Base-by-base conservation (phyloP, 177 flowering plant genomes). In the Vitis hybrid region DNA sequence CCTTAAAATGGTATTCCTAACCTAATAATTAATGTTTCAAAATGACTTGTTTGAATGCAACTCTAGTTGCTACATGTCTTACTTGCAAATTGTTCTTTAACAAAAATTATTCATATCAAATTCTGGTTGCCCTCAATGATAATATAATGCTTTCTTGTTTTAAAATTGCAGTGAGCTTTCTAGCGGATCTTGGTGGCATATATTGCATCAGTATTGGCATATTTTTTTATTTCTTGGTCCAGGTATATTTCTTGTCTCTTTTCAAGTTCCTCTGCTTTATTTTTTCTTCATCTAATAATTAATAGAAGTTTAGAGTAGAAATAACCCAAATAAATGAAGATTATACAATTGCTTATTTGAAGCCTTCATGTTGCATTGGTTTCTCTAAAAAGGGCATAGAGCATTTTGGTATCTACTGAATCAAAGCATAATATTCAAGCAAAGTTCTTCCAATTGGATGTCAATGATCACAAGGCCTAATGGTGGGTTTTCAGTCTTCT, bases 171-270 rank as follows among this genome's bases (percentile, higher is more conserved):
- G 99, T 96, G 80, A 75, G 92, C 81, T 92, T 96, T 78, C 90
- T 96, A 62, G 98, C 99, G 14, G 92, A 96, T 82, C 85, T 94
- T 77, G 98, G 98, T 79, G 99, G 99, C 71, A 94, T 96, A 66
- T 96, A 85, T 81, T 91, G 97, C 81, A 78, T 92, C 59, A 85
- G 97, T 65, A 70, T 94, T 74, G 88, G 90, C 63, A 82, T 89
- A 61, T 96, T 96, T 82, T 89, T 85, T 82, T 94, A 76, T 88
- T 71, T 86, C 62, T 79, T 96, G 84, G 87, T 90, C 68, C 98
- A 91, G 72, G 98, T 96, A 89, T 75, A 85, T 72, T 70, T 72
- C 71, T 73, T 38, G 15, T 67, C 47, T 24, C 38, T 19, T 68
- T 64, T 11, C 28, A 22, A 11, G 5, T 50, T 63, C 28, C 54